Percentiles rank a stretch among this genome's conserved stretches.
These are phyloP conservation scores for Streptanthus diversifolius DNA, from an alignment of 345 rosid genomes.

Conservation along the genomic window DNA sequence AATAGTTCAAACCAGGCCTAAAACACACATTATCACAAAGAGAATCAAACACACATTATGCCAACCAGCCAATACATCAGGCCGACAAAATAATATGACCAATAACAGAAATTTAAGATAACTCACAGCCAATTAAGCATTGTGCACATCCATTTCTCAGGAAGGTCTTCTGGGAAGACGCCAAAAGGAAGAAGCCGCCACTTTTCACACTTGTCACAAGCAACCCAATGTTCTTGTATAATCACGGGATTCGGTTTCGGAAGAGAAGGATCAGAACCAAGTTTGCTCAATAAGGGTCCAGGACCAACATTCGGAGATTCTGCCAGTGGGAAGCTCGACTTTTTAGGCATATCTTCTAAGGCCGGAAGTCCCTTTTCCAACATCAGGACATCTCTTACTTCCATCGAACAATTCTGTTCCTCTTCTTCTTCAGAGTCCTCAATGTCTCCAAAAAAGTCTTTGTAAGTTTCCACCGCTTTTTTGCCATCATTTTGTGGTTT, in stretches of 20 bases:
- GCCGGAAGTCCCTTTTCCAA: constrained; percentile 41
- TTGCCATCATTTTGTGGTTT: constrained; percentile 45
- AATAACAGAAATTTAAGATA: constrained; percentile 1
- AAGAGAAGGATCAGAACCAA: constrained; percentile 45
- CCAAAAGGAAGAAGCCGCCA: constrained; percentile 95
- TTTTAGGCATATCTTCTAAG: constrained; percentile 32
- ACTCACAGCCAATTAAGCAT: constrained; percentile 99
- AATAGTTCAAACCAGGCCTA: constrained; percentile 85
- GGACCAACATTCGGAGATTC: constrained; percentile 41
- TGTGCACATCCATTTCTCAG: constrained; percentile 92
- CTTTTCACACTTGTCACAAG: constrained; percentile 80
- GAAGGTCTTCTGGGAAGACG: constrained; percentile 56
- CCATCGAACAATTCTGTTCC: constrained; percentile 38
- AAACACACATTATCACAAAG: constrained; percentile 28
- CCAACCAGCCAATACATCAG: constrained; percentile 20
- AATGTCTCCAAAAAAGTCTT: constrained; percentile 74
- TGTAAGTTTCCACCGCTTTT: constrained; percentile 56
- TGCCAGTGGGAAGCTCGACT: constrained; percentile 41
- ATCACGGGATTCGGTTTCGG: constrained; percentile 44
- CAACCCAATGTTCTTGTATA: constrained; percentile 77
- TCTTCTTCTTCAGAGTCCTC: constrained; percentile 63
- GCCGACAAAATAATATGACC: not conserved
- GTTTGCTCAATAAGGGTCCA: constrained; percentile 32
- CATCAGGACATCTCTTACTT: constrained; percentile 39
- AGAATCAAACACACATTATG: not conserved